Evolutionary conservation across 2,329 filamentous ascomycete genomes (phyloP), one percentile per base, ranked within the genome.

Genomic region (Fusarium denticulatum): DNA sequence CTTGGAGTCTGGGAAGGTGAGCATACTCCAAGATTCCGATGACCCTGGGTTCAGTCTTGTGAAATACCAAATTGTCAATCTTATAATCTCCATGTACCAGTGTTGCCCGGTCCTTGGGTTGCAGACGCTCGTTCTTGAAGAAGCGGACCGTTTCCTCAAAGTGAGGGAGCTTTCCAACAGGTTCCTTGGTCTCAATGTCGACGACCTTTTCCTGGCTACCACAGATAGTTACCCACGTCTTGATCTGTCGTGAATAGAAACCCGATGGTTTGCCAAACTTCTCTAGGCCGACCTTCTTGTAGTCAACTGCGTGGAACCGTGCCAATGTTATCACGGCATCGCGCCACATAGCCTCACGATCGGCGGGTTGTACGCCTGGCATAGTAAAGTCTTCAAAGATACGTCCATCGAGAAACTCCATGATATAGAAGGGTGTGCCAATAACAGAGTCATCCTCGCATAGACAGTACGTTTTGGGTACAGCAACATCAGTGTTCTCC

Each of bases 61-160:
- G 94, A 82, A 97, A 99, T 45, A 96, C 91, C 74, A 96, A 82
- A 77, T 96, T 96, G 81, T 96, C 93, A 79, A 96, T 97, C 86
- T 98, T 99, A 86, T 96, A 99, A 82, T 99, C 96, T 40, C 96
- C 96, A 79, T 98, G 96, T 36, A 98, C 92, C 71, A 98, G 88
- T 9, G 92, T 92, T 28, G 89, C 91, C 70, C 93, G 87, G 80
- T 98, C 96, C 69, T 87, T 85, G 2, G 96, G 96, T 83, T 96
- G 94, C 56, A 86, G 87, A 64, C 81, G 82, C 74, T 89, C 86
- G 78, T 95, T 88, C 56, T 85, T 86, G 82, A 98, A 97, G 83
- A 96, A 97, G 4, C 81, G 82, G 47, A 96, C 88, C 85, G 96
- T 92, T 46, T 94, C 93, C 63, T 92, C 88, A 79, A 97, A 95